phyloP scores from a whole-genome alignment of 345 rosid species.

The Dimocarpus longan region DNA sequence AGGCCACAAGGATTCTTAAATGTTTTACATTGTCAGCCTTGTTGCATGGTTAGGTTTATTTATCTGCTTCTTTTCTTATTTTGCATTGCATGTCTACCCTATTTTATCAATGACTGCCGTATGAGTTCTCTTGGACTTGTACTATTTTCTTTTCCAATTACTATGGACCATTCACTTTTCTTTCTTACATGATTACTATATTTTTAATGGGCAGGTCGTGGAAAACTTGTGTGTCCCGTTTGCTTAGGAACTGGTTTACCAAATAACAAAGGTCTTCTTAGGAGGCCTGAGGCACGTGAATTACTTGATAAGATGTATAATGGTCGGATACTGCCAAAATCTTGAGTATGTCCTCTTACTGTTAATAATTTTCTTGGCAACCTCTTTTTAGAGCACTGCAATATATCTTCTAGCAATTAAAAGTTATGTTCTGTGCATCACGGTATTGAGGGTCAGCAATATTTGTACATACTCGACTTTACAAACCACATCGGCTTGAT shows the following conservation, averaged over 20 bases:
- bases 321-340: constrained; percentile 76
- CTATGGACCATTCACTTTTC: neutral
- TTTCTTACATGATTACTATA: neutral
- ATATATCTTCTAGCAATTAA: neutral
- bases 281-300: constrained; percentile 83
- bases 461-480: neutral
- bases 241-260: constrained; percentile 93
- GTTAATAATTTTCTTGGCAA: neutral
- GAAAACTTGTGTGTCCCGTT: constrained; percentile 93
- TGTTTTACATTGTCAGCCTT: neutral
- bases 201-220: constrained; percentile 63
- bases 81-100: neutral
- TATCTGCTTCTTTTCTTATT: neutral
- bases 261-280: constrained; percentile 87
- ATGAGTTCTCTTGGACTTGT: neutral
- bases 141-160: neutral
- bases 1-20: neutral
- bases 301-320: constrained; percentile 94
- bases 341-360: constrained; percentile 43
- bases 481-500: neutral
- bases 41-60: neutral
- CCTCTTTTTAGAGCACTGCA: neutral
- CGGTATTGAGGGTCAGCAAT: neutral
- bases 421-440: no score
- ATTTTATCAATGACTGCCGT: neutral